phyloP scores from a whole-genome alignment of 371 early-diverging fungal species.

The Rhizomucor pusillus region DNA sequence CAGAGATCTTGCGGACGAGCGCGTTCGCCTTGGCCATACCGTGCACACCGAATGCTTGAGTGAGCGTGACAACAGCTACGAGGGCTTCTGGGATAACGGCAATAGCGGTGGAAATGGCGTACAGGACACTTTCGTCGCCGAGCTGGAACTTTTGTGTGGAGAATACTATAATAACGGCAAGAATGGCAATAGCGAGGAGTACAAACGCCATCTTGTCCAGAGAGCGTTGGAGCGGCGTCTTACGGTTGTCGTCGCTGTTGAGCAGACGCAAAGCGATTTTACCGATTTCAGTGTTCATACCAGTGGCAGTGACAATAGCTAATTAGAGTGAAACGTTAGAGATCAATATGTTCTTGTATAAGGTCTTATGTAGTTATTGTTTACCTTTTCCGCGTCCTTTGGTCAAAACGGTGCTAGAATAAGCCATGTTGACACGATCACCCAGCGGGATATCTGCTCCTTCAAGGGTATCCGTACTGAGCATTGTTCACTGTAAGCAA shows the following conservation, averaged over 20 bases:
- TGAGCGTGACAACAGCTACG: constrained; percentile 86
- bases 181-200: constrained; percentile 48
- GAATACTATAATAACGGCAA: constrained; percentile 58
- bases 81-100: constrained; percentile 96
- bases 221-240: constrained; percentile 72
- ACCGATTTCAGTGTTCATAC: constrained; percentile 89
- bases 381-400: constrained; percentile 44
- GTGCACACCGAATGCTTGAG: constrained; percentile 91
- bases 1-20: constrained; percentile 83
- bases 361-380: too few species aligned
- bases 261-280: constrained; percentile 85
- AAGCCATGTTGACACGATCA: constrained; percentile 69
- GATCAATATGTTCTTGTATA: too few species aligned
- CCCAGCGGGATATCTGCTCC: constrained; percentile 37
- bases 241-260: constrained; percentile 58
- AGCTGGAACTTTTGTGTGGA: constrained; percentile 51
- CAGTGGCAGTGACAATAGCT: constrained; percentile 82
- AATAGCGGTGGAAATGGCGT: constrained; percentile 85
- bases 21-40: constrained; percentile 84
- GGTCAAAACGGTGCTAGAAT: constrained; percentile 55
- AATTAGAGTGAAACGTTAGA: too few species aligned
- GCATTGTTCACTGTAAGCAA: constrained; percentile 1
- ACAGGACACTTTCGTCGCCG: constrained; percentile 64
- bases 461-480: constrained; percentile 18
- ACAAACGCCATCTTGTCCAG: constrained; percentile 64